These are phyloP conservation scores for Polychaeton citri DNA, from an alignment of 2,329 filamentous ascomycete genomes.

Conservation along the genomic window DNA sequence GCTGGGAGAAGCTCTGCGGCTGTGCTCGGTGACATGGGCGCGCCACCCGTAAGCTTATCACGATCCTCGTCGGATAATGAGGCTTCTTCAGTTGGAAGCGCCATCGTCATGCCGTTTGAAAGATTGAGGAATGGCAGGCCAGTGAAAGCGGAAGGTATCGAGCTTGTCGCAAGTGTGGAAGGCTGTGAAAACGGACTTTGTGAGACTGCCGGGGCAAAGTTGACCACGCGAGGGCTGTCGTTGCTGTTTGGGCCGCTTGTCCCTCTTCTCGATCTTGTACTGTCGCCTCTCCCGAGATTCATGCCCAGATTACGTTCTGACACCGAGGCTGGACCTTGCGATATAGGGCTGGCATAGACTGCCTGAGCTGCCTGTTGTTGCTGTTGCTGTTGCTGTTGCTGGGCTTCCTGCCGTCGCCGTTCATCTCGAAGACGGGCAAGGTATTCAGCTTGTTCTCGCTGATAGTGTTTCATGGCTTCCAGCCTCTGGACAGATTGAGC, in stretches of 20 bases:
- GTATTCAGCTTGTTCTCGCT: constrained; percentile 32
- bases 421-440: constrained; percentile 15
- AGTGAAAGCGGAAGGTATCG: constrained; percentile 8
- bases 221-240: constrained; percentile 15
- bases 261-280: constrained; percentile 26
- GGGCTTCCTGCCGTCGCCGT: constrained; percentile 15
- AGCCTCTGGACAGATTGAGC: constrained; percentile 15
- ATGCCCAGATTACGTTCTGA: background rate
- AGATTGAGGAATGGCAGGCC: constrained; percentile 41
- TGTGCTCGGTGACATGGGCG: constrained; percentile 65
- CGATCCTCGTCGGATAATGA: constrained; percentile 49
- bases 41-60: constrained; percentile 47
- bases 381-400: background rate
- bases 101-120: constrained; percentile 48
- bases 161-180: constrained; percentile 17
- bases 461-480: constrained; percentile 19
- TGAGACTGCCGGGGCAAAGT: constrained; percentile 9
- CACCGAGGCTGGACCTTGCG: background rate
- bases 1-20: constrained; percentile 57
- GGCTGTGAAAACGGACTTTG: constrained; percentile 21
- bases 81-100: constrained; percentile 28
- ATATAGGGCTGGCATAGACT: background rate
- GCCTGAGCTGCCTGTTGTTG: background rate
- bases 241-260: constrained; percentile 19
- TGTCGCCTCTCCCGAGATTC: constrained; percentile 21